phyloP scores from a whole-genome alignment of 2,329 filamentous ascomycete genomes.

The Emericellopsis atlantica region DNA sequence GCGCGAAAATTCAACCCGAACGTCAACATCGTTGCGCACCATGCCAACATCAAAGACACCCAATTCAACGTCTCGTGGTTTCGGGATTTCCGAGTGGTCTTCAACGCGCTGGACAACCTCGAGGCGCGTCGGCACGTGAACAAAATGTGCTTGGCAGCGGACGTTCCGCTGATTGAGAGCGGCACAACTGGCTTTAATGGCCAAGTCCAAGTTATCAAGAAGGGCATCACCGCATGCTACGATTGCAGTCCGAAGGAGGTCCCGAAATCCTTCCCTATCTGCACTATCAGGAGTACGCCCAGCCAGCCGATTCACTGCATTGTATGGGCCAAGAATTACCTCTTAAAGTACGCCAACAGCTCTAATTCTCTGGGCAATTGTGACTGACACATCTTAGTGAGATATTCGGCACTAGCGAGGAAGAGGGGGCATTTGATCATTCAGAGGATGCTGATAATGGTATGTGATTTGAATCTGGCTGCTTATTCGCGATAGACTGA shows the following conservation, averaged over 20 bases:
- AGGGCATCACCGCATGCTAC: conserved; percentile 86
- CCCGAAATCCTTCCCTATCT: conserved; percentile 89
- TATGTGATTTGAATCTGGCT: conserved; percentile 15
- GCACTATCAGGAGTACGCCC: conserved; percentile 91
- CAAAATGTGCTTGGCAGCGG: conserved; percentile 86
- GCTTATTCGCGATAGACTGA: not conserved
- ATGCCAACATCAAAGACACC: conserved; percentile 87
- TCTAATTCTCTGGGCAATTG: not conserved
- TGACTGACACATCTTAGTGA: conserved; percentile 31
- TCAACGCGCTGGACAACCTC: conserved; percentile 94
- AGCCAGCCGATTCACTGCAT: conserved; percentile 98
- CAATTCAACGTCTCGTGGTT: conserved; percentile 88
- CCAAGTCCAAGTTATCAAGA: conserved; percentile 93
- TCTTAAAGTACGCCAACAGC: conserved; percentile 52
- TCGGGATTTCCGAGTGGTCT: conserved; percentile 67
- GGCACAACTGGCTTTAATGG: conserved; percentile 97
- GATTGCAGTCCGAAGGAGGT: conserved; percentile 85
- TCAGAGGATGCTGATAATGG: conserved; percentile 72
- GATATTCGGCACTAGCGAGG: conserved; percentile 84
- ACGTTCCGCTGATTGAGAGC: conserved; percentile 87
- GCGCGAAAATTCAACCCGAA: conserved; percentile 83
- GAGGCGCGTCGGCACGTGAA: conserved; percentile 93
- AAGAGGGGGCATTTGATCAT: conserved; percentile 69
- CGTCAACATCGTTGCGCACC: conserved; percentile 75
- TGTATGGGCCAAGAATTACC: conserved; percentile 95